These are phyloP conservation scores for Sarocladiaceae sp. DNA, from an alignment of 2,329 filamentous ascomycete genomes.

Conservation along the genomic window DNA sequence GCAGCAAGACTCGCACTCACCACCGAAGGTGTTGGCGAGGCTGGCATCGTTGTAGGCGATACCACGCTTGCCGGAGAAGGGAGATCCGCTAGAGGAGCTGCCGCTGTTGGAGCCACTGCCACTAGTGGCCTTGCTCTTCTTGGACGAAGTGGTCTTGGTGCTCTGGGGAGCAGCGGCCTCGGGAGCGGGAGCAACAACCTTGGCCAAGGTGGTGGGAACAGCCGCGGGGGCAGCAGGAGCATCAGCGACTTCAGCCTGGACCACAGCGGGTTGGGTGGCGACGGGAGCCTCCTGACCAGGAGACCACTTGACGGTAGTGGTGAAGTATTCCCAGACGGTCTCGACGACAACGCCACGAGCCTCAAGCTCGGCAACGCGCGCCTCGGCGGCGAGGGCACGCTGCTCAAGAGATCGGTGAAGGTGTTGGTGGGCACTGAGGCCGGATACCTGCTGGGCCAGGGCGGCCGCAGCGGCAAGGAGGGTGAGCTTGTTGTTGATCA, in stretches of 20 bases:
- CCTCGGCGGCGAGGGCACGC: conserved; percentile 29
- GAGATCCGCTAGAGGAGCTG: conserved; percentile 9
- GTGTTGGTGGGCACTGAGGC: conserved; percentile 38
- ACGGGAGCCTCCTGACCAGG: conserved; percentile 21
- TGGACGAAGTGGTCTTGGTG: background rate
- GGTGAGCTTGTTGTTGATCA: conserved; percentile 39
- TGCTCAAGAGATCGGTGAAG: conserved; percentile 32
- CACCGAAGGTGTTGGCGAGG: conserved; percentile 48
- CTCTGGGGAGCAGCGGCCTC: conserved; percentile 10
- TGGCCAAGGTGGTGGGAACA: conserved; percentile 10
- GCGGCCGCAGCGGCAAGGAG: conserved; percentile 37
- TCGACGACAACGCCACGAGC: conserved; percentile 18
- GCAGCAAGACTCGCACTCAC: conserved; percentile 34
- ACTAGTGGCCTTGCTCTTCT: conserved; percentile 11
- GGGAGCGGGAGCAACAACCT: conserved; percentile 10
- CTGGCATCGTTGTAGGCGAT: conserved; percentile 60
- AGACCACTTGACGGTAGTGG: conserved; percentile 13
- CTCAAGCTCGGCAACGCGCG: conserved; percentile 24
- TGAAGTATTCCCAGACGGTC: conserved; percentile 28
- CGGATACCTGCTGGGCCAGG: conserved; percentile 39
- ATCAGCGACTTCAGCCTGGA: conserved; percentile 4
- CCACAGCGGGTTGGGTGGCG: conserved; percentile 18
- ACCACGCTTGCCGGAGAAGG: conserved; percentile 53
- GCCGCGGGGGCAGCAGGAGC: conserved; percentile 7
- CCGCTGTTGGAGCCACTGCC: conserved; percentile 1